These are phyloP conservation scores for Cryptosporidium sp. DNA, from an alignment of 169 alveolate genomes.

Conservation along the genomic window DNA sequence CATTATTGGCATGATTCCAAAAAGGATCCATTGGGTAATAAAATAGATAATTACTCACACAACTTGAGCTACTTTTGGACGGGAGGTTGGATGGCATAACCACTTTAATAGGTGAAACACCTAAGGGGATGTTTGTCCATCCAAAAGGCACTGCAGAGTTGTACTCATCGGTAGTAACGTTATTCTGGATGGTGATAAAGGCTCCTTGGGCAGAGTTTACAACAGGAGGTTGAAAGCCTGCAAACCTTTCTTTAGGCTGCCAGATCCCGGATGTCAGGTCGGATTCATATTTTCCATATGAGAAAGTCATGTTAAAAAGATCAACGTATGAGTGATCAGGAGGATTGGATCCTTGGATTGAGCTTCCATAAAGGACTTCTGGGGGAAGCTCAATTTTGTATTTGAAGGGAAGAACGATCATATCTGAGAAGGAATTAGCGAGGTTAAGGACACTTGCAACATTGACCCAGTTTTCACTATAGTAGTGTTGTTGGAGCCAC, in stretches of 20 bases:
- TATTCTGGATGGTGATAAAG: conserved; percentile 47
- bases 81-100: conserved; percentile 67
- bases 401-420: conserved; percentile 39
- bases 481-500: conserved; percentile 71
- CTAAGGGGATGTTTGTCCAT: conserved; percentile 61
- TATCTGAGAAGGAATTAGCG: conserved; percentile 58
- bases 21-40: conserved; percentile 62
- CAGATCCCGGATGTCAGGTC: conserved; percentile 4
- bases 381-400: conserved; percentile 37
- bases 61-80: not conserved
- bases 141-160: conserved; percentile 75
- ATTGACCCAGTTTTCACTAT: conserved; percentile 55
- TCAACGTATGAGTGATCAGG: conserved; percentile 44
- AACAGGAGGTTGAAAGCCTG: conserved; percentile 71
- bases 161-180: conserved; percentile 48
- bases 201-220: conserved; percentile 64
- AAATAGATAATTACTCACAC: conserved; percentile 43
- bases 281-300: conserved; percentile 25
- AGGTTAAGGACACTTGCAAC: conserved; percentile 37
- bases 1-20: conserved; percentile 33
- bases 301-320: conserved; percentile 41
- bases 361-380: conserved; percentile 15
- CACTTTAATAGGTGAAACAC: conserved; percentile 64
- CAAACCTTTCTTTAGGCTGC: conserved; percentile 33
- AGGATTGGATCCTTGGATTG: conserved; percentile 13